Evolutionary conservation across 805 yeast species (phyloP).

Genomic region (Yarrowia yakushimensis): DNA sequence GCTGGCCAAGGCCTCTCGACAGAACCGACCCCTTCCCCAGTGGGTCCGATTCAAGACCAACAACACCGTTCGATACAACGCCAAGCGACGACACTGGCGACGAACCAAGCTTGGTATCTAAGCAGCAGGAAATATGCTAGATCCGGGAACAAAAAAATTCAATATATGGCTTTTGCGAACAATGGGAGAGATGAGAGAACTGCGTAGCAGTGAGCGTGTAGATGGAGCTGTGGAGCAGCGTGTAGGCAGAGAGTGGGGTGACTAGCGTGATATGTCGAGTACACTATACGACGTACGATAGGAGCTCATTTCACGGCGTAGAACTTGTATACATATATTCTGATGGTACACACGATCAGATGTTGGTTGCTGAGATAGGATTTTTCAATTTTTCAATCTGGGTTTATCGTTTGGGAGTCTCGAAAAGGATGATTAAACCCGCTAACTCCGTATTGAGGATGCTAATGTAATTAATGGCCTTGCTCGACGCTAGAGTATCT

Average conservation of each 20-base stretch:
- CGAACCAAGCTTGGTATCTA: constrained; percentile 98
- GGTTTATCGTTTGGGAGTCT: too few relatives aligned
- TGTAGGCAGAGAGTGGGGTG: neutral
- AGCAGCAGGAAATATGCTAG: constrained; percentile 36
- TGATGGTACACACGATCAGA: too few relatives aligned
- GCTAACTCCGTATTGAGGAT: too few relatives aligned
- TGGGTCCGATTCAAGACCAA: constrained; percentile 98
- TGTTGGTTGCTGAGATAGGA: too few relatives aligned
- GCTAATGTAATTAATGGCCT: too few relatives aligned
- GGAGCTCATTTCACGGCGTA: too few relatives aligned
- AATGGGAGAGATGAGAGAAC: neutral
- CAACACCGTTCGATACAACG: constrained; percentile 96
- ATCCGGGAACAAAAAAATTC: constrained; percentile 9
- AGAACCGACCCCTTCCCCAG: constrained; percentile 99
- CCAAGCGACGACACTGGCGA: constrained; percentile 99
- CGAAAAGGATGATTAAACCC: too few relatives aligned
- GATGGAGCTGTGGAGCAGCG: neutral
- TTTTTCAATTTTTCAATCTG: too few relatives aligned
- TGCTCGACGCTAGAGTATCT: too few relatives aligned
- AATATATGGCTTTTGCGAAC: constrained; percentile 16
- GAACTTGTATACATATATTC: too few relatives aligned
- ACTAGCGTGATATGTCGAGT: too few relatives aligned
- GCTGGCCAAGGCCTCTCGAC: constrained; percentile 98
- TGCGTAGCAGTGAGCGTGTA: neutral
- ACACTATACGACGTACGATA: too few relatives aligned